Evolutionary conservation across 352 stramenopile genomes (phyloP).

Genomic region (Pythium inflatum): DNA sequence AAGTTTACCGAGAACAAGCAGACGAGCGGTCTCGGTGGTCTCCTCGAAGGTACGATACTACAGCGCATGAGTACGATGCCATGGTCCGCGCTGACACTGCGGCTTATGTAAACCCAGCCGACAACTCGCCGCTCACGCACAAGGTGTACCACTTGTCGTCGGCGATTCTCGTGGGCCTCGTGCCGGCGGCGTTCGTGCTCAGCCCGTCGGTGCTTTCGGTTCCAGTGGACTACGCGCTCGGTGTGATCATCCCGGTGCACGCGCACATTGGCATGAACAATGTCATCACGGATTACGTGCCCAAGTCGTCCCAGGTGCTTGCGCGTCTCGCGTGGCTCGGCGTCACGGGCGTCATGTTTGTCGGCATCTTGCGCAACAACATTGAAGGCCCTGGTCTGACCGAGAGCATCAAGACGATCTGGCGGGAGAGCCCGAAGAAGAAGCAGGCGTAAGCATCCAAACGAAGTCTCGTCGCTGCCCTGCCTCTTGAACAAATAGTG

Average conservation of each 20-base stretch:
- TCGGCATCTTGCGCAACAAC: constrained; percentile 86
- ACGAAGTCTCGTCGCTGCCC: neutral
- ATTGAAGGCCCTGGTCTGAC: constrained; percentile 83
- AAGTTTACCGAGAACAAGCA: constrained; percentile 88
- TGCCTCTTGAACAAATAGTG: neutral
- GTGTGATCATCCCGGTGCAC: constrained; percentile 88
- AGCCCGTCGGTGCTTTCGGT: constrained; percentile 73
- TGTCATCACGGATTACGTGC: constrained; percentile 94
- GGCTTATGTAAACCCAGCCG: constrained; percentile 41
- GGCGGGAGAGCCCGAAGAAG: constrained; percentile 77
- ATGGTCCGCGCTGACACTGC: too few species aligned
- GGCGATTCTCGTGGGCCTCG: constrained; percentile 55
- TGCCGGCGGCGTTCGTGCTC: constrained; percentile 74
- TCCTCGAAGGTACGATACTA: constrained; percentile 65
- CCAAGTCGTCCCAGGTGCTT: constrained; percentile 70
- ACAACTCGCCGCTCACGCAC: constrained; percentile 68
- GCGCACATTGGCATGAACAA: constrained; percentile 95
- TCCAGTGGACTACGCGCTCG: constrained; percentile 80
- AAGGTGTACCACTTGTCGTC: constrained; percentile 74
- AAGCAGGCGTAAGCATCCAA: constrained; percentile 44
- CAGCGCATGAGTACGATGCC: neutral
- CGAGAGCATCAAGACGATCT: constrained; percentile 87
- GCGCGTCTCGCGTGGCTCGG: constrained; percentile 70
- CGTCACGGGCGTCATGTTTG: constrained; percentile 76
- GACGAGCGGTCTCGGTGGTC: constrained; percentile 55